Evolutionary conservation across 139 green algal species (phyloP).

Genomic region (Limnomonas spitsbergensis): DNA sequence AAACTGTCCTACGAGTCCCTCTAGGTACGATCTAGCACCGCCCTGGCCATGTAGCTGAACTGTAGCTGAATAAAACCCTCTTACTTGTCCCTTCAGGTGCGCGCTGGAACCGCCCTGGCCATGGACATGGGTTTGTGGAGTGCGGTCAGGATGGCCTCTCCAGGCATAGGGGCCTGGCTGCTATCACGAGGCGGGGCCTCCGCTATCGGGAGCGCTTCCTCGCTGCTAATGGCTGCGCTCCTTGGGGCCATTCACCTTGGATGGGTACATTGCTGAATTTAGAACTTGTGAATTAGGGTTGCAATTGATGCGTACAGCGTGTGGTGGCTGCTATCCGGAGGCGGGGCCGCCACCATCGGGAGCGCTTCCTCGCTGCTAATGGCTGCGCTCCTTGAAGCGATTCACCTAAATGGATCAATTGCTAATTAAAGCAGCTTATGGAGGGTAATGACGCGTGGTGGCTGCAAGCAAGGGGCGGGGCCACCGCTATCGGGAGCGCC

Average conservation of each 20-base stretch:
- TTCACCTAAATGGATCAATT: no score
- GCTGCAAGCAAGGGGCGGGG: no score
- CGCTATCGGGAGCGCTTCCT: neutral
- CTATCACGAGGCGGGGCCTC: neutral
- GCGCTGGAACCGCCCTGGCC: neutral
- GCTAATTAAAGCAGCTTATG: no score
- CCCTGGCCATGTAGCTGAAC: neutral
- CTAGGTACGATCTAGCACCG: neutral
- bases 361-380: no score
- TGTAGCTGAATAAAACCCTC: neutral
- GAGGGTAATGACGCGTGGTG: no score
- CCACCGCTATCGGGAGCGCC: no score
- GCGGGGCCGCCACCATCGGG: no score
- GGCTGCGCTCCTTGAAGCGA: no score
- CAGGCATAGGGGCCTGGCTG: neutral
- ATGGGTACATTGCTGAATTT: neutral
- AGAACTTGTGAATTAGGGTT: no score
- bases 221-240: neutral
- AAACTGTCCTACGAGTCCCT: neutral
- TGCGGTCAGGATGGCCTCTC: neutral
- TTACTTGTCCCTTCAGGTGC: neutral
- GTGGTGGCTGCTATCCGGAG: no score
- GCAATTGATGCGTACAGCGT: no score
- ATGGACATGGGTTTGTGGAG: slow-evolving; percentile 2
- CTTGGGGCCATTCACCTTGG: neutral